Base-by-base conservation (phyloP, 306 rosid genomes). In the Purshia tridentata region DNA sequence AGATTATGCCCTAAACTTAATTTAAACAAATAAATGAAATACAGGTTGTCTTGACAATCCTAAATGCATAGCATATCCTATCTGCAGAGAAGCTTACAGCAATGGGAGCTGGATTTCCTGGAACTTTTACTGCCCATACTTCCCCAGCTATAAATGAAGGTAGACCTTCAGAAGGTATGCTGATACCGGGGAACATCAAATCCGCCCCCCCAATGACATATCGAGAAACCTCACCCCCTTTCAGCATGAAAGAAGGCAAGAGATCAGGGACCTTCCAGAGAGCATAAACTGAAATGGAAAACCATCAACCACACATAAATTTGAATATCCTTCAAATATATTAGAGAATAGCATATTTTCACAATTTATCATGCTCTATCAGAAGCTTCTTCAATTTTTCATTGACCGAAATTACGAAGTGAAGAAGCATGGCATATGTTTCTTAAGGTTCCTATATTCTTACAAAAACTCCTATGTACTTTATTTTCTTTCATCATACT, bases 181-280 rank as follows among this genome's bases (percentile, higher is more conserved):
- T 81, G 80, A 93, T 93, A 69, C 98, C 98, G 0, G 98, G 98
- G 81, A 93, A 93, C 98, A 93, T 93, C 84, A 93, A 84, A 77
- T 93, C 98, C 5, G 98, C 98, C 59, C 98, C 98, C 41, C 97
- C 96, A 11, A 93, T 88, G 71, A 93, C 73, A 74, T 62, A 93
- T 46, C 84, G 89, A 29, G 97, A 93, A 55, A 91, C 98, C 86
- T 86, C 97, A 18, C 98, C 97, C 39, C 91, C 96, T 81, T 93
- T 93, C 58, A 93, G 82, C 74, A 78, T 48, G 83, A 93, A 93
- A 81, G 86, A 81, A 64, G 98, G 98, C 81, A 93, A 76, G 22
- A 93, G 77, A 57, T 89, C 89, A 13, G 98, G 98, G 59, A 84
- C 94, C 79, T 73, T 86, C 97, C 98, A 93, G 63, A 93, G 96